Evolutionary conservation across 495 filamentous ascomycete species (phyloP), one percentile per base, ranked within the genome.

Genomic region (Aspergillus nanangensis): DNA sequence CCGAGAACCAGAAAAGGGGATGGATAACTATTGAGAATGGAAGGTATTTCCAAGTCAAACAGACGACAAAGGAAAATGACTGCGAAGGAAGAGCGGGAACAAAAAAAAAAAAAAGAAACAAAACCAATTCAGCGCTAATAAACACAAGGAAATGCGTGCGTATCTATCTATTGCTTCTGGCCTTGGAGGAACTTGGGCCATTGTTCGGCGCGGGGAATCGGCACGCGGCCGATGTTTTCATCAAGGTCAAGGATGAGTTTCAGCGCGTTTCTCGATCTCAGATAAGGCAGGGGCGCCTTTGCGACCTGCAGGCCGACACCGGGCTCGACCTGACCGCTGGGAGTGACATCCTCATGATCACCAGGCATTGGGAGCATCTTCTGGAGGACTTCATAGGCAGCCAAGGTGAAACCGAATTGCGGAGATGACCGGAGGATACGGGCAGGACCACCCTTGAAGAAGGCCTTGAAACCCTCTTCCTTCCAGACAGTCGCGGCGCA

Each of bases 401-500:
- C 93, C 8, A 98, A 79, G 2, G 93, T 98, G 71, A 96, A 97
- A 45, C 93, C 93, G 69, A 98, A 98, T 59, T 98, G 93, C 17
- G 93, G 93, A 1, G 90, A 96, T 3, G 88, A 95, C 53, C 93
- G 83, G 57, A 97, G 48, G 52, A 98, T 90, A 72, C 93, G 88
- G 11, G 93, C 93, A 5, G 93, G 90, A 0, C 93, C 93, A 47
- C 93, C 93, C 70, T 97, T 97, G 82, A 96, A 98, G 78, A 97
- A 98, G 33, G 93, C 93, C 53, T 78, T 78, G 74, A 95, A 88
- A 13, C 93, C 93, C 64, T 98, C 93, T 59, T 97, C 86, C 66
- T 83, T 81, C 69, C 74, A 85, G 47, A 98, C 85, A 9, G 87
- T 91, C 18, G 61, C 63, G 13, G 93, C 94, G 38, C 84, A 88